Percentiles rank a stretch among this genome's conserved stretches.
Evolutionary conservation across 805 yeast genomes (phyloP).

Genomic region (Metahyphopichia silvanorum): DNA sequence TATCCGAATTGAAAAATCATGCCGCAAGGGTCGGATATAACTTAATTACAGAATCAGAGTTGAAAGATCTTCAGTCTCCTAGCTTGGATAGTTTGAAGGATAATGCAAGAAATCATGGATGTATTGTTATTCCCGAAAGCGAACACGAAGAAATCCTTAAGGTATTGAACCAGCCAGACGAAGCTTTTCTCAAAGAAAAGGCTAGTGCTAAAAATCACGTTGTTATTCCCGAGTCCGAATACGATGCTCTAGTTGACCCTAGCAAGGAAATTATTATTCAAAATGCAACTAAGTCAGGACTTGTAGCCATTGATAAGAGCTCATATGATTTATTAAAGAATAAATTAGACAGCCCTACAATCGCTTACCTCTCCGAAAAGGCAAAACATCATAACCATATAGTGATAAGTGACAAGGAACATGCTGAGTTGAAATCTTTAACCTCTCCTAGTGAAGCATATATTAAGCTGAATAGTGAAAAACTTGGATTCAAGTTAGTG

Average conservation of each 20-base stretch:
- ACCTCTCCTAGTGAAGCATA: slow-evolving; percentile 7
- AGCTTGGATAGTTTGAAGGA: not conserved
- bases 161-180: slow-evolving; percentile 6
- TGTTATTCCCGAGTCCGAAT: slow-evolving; percentile 10
- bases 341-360: slow-evolving; percentile 3
- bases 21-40: slow-evolving; percentile 1
- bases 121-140: not conserved
- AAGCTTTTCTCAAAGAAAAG: slow-evolving; percentile 7
- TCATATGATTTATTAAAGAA: slow-evolving; percentile 6
- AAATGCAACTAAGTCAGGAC: slow-evolving; percentile 8
- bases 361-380: slow-evolving; percentile 12
- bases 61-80: slow-evolving; percentile 11
- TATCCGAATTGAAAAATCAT: slow-evolving; percentile 7
- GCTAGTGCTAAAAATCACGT: slow-evolving; percentile 9
- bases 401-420: slow-evolving; percentile 10
- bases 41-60: slow-evolving; percentile 2
- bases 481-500: slow-evolving; percentile 5
- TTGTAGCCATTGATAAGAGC: slow-evolving; percentile 8
- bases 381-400: slow-evolving; percentile 16
- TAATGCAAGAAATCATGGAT: not conserved
- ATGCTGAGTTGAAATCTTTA: slow-evolving; percentile 7
- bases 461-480: slow-evolving; percentile 9
- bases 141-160: slow-evolving; percentile 1
- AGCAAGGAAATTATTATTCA: not conserved
- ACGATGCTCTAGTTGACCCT: slow-evolving; percentile 7